Conservation (phyloP, 164 flowering plant genomes). For the Aristolochia contorta region DNA sequence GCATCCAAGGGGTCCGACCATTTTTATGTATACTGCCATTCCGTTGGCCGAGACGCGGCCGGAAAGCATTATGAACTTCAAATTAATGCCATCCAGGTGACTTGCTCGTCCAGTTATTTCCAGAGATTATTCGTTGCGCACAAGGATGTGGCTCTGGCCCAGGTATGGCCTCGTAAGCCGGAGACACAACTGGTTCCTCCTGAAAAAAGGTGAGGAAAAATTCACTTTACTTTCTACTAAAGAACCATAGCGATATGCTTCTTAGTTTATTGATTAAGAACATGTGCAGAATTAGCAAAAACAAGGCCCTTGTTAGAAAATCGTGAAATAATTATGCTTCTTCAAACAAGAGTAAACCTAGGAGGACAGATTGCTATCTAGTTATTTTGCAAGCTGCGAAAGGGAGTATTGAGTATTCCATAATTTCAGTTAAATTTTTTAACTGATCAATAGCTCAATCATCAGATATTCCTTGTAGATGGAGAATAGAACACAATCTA, state of each 20-base stretch:
- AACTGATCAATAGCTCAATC: too few species aligned
- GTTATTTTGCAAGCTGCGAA: too few species aligned
- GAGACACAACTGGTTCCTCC: constrained; percentile 25
- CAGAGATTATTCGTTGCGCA: constrained; percentile 36
- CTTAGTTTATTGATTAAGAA: background rate
- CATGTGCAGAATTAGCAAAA: background rate
- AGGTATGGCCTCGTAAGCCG: constrained; percentile 44
- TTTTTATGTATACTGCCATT: constrained; percentile 45
- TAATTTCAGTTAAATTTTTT: too few species aligned
- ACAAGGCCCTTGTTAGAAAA: background rate
- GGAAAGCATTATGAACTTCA: constrained; percentile 25
- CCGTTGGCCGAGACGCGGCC: constrained; percentile 41
- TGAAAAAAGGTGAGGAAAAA: constrained; percentile 19
- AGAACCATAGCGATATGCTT: background rate
- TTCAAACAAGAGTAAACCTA: background rate
- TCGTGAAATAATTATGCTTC: background rate
- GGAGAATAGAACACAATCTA: too few species aligned
- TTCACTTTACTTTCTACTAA: background rate
- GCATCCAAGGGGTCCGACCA: constrained; percentile 48
- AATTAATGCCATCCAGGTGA: constrained; percentile 44
- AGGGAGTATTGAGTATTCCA: too few species aligned
- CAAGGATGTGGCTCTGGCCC: constrained; percentile 45
- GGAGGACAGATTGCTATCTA: too few species aligned
- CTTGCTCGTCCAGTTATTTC: constrained; percentile 53
- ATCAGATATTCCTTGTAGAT: too few species aligned